Conservation (phyloP, 768 basidiomycete genomes). For the Rhodotorula babjevae region DNA sequence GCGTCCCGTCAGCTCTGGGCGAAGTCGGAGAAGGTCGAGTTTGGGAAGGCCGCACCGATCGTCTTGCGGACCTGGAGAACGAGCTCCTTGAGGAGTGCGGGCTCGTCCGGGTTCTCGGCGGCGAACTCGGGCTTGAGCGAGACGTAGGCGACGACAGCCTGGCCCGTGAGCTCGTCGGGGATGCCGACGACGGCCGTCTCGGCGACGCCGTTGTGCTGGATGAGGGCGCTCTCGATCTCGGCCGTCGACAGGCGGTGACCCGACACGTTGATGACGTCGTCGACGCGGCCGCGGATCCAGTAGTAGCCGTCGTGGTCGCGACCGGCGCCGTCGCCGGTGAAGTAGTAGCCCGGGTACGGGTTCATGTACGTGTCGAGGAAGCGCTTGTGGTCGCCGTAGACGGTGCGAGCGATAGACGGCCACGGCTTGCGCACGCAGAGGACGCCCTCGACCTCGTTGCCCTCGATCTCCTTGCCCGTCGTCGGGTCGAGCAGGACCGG, state of each 20-base stretch:
- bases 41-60: slow-evolving; percentile 68
- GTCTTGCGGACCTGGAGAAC: slow-evolving; percentile 84
- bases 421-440: slow-evolving; percentile 79
- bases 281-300: slow-evolving; percentile 97
- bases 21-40: too few species aligned
- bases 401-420: slow-evolving; percentile 91
- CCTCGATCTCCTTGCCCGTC: slow-evolving; percentile 67
- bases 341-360: slow-evolving; percentile 82
- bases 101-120: slow-evolving; percentile 66
- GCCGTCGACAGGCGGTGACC: slow-evolving; percentile 95
- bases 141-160: slow-evolving; percentile 90
- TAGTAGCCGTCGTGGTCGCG: slow-evolving; percentile 89
- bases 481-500: slow-evolving; percentile 79
- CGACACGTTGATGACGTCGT: slow-evolving; percentile 90
- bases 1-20: too few species aligned
- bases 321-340: slow-evolving; percentile 95
- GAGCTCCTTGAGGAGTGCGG: slow-evolving; percentile 73
- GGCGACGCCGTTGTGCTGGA: slow-evolving; percentile 88
- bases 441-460: slow-evolving; percentile 84
- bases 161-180: slow-evolving; percentile 80
- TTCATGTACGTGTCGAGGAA: slow-evolving; percentile 72
- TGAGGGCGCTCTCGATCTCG: slow-evolving; percentile 94
- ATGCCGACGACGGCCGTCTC: slow-evolving; percentile 87
- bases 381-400: slow-evolving; percentile 86
- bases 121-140: slow-evolving; percentile 91